phyloP scores from a whole-genome alignment of 345 rosid genomes.

The Brassica incana region DNA sequence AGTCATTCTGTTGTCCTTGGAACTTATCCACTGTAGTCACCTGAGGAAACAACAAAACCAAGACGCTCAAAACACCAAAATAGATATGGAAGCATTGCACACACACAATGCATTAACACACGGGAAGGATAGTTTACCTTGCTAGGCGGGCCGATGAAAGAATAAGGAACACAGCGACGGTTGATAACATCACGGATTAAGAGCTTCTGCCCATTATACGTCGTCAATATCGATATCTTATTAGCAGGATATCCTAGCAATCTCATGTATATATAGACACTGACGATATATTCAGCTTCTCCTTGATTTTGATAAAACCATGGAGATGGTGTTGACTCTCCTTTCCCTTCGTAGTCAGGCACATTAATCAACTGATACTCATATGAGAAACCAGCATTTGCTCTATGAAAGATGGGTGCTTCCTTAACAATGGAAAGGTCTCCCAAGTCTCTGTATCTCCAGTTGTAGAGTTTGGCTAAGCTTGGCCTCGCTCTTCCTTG shows the following conservation, averaged over 20 bases:
- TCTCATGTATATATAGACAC: slow-evolving; percentile 96
- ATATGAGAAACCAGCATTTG: slow-evolving; percentile 91
- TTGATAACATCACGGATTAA: slow-evolving; percentile 96
- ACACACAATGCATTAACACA: slow-evolving; percentile 22
- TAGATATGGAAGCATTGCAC: not conserved
- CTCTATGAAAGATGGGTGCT: slow-evolving; percentile 62
- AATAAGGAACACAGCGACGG: slow-evolving; percentile 79
- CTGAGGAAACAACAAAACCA: slow-evolving; percentile 41
- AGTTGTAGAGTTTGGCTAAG: slow-evolving; percentile 89
- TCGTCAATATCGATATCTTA: slow-evolving; percentile 94
- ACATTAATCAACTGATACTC: slow-evolving; percentile 93
- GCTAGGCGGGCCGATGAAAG: slow-evolving; percentile 92
- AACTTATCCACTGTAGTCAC: slow-evolving; percentile 96
- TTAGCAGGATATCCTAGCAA: slow-evolving; percentile 91
- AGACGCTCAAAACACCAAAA: slow-evolving; percentile 3
- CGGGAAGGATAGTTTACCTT: slow-evolving; percentile 55
- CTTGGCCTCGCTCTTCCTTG: slow-evolving; percentile 99
- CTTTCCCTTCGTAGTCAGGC: slow-evolving; percentile 86
- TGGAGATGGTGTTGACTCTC: slow-evolving; percentile 95
- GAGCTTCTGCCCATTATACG: slow-evolving; percentile 97
- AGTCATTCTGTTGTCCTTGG: slow-evolving; percentile 98
- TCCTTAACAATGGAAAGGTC: slow-evolving; percentile 87
- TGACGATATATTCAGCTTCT: slow-evolving; percentile 94
- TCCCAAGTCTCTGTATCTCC: slow-evolving; percentile 97
- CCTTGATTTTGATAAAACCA: slow-evolving; percentile 99